Evolutionary conservation across 768 basidiomycete genomes (phyloP).

Genomic region (Asterophora parasitica): DNA sequence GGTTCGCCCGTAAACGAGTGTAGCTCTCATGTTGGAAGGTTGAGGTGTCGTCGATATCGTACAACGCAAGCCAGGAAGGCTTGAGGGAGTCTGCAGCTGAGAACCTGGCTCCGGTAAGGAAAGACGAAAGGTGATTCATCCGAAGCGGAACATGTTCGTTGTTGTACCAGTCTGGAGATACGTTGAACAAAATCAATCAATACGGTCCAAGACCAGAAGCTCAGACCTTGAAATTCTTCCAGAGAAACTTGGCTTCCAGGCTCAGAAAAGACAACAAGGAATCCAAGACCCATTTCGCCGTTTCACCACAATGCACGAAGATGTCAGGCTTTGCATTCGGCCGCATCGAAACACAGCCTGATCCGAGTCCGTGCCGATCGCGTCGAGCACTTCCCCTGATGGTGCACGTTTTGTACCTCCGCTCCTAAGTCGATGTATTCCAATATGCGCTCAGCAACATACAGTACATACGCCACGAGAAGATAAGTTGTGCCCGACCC

Average conservation of each 20-base stretch:
- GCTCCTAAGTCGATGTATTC: too few relatives aligned
- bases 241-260: constrained; percentile 37
- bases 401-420: too few relatives aligned
- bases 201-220: too few relatives aligned
- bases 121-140: constrained; percentile 38
- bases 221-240: constrained; percentile 43
- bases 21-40: constrained; percentile 40
- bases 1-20: constrained; percentile 37
- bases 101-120: constrained; percentile 46
- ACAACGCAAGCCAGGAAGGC: constrained; percentile 46
- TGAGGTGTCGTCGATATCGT: constrained; percentile 39
- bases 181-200: background rate
- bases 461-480: too few relatives aligned
- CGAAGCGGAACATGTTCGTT: constrained; percentile 52
- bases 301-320: background rate
- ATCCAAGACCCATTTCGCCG: constrained; percentile 36
- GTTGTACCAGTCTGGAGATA: constrained; percentile 44
- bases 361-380: too few relatives aligned
- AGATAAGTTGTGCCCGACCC: background rate
- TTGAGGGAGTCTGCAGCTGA: constrained; percentile 28
- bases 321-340: background rate
- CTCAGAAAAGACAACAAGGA: constrained; percentile 45
- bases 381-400: too few relatives aligned
- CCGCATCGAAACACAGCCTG: background rate
- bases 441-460: too few relatives aligned